A percentile compares a stretch with the other conserved stretches of the same genome.
phyloP scores from a whole-genome alignment of 495 filamentous ascomycete genomes.

The Neurospora tetraspora region DNA sequence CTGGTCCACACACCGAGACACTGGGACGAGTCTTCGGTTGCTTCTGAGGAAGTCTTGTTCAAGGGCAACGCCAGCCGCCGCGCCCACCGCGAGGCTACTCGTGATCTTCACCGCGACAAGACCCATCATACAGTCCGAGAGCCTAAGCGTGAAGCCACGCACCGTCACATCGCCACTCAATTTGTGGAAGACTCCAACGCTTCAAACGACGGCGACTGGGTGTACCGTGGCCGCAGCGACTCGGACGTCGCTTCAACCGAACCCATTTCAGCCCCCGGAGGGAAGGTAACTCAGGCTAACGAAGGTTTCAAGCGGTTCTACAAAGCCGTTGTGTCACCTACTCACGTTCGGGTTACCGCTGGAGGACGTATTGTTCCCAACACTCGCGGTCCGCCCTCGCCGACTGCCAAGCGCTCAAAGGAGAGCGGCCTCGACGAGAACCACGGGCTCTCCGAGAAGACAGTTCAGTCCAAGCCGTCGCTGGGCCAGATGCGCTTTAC shows the following conservation, averaged over 20 bases:
- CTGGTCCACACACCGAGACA: constrained; percentile 17
- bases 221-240: constrained; percentile 31
- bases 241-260: constrained; percentile 24
- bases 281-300: constrained; percentile 32
- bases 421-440: constrained; percentile 18
- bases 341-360: constrained; percentile 46
- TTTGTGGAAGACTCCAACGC: neutral
- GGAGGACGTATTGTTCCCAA: constrained; percentile 48
- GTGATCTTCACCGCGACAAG: neutral
- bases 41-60: constrained; percentile 21
- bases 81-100: neutral
- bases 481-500: constrained; percentile 3
- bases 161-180: neutral
- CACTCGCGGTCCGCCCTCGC: constrained; percentile 36
- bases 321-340: constrained; percentile 44
- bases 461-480: constrained; percentile 8
- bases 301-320: constrained; percentile 49
- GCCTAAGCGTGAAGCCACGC: neutral
- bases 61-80: constrained; percentile 21
- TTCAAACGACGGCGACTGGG: constrained; percentile 23
- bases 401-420: constrained; percentile 30
- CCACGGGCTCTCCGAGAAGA: constrained; percentile 7
- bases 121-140: neutral
- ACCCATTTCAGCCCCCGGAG: constrained; percentile 37
- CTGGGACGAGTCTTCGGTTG: constrained; percentile 15